Conservation (phyloP, 169 alveolate species). For the Plasmodium vivax region DNA sequence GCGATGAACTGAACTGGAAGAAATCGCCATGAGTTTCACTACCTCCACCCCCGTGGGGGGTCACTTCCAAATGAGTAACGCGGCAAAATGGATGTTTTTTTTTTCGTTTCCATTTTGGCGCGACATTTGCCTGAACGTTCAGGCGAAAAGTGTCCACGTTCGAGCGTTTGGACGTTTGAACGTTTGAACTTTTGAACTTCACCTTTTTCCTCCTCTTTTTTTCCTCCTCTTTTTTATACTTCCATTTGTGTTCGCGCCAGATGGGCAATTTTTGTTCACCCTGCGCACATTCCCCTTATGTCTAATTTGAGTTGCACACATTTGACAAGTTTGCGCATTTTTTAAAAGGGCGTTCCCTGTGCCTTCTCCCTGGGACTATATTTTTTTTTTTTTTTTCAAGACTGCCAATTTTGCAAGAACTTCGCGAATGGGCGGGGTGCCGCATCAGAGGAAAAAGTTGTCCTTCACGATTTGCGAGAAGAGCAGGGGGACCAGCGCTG, state of each 20-base stretch:
- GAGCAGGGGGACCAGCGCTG: slow-evolving; percentile 43
- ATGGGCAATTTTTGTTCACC: not conserved
- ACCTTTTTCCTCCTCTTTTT: not conserved
- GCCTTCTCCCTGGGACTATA: not conserved
- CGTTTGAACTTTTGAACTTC: not conserved
- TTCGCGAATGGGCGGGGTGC: not conserved
- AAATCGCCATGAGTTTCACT: not conserved
- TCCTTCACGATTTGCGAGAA: slow-evolving; percentile 67
- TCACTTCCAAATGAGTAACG: not conserved
- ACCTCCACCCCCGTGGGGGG: not conserved
- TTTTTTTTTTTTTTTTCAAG: slow-evolving; percentile 1
- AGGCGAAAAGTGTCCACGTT: not conserved
- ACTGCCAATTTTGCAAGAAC: not conserved
- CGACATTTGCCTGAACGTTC: not conserved
- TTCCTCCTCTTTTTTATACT: not conserved
- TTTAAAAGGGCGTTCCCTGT: not conserved
- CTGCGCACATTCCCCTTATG: not conserved
- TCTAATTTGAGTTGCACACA: slow-evolving; percentile 18
- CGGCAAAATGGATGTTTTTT: not conserved
- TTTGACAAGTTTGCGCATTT: not conserved
- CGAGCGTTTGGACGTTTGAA: not conserved
- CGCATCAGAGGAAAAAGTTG: slow-evolving; percentile 34
- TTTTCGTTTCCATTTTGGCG: not conserved
- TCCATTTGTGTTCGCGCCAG: not conserved
- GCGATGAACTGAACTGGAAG: not conserved